phyloP scores from a whole-genome alignment of 2,329 filamentous ascomycete species.

The Penicillium sp. region DNA sequence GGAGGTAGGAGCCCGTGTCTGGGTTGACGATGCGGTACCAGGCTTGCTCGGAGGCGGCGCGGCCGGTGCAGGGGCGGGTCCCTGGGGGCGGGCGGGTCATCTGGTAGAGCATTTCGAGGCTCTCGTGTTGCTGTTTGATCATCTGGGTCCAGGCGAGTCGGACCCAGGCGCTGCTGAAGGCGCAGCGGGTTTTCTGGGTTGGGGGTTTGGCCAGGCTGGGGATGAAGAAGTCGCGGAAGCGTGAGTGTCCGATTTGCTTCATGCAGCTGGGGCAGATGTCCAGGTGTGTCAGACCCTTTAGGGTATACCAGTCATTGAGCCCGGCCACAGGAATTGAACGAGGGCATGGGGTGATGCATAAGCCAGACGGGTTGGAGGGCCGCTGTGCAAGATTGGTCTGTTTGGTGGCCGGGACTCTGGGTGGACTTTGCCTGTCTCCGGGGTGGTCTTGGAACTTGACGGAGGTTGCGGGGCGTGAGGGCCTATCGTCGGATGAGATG shows the following conservation, averaged over 20 bases:
- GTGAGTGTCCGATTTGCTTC: slow-evolving; percentile 70
- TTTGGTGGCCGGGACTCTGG: slow-evolving; percentile 8
- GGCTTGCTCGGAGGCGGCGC: slow-evolving; percentile 61
- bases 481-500: slow-evolving; percentile 19
- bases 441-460: slow-evolving; percentile 24
- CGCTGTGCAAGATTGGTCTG: slow-evolving; percentile 20
- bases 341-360: slow-evolving; percentile 70
- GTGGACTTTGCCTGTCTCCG: slow-evolving; percentile 7
- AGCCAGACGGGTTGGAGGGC: slow-evolving; percentile 27
- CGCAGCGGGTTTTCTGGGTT: slow-evolving; percentile 69
- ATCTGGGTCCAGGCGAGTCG: slow-evolving; percentile 84
- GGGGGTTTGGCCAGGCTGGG: slow-evolving; percentile 64
- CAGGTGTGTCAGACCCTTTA: slow-evolving; percentile 73
- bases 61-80: slow-evolving; percentile 64
- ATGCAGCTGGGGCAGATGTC: slow-evolving; percentile 86
- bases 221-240: slow-evolving; percentile 71
- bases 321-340: slow-evolving; percentile 67
- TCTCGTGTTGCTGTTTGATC: slow-evolving; percentile 69
- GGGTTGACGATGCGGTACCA: slow-evolving; percentile 81
- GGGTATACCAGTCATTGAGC: slow-evolving; percentile 79
- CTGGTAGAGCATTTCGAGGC: slow-evolving; percentile 72
- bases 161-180: slow-evolving; percentile 83
- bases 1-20: slow-evolving; percentile 66
- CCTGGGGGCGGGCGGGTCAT: slow-evolving; percentile 68
- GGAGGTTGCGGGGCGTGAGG: slow-evolving; percentile 15